These are phyloP conservation scores for Fraxinus latifolia DNA, from an alignment of 305 asterid genomes.

Conservation along the genomic window DNA sequence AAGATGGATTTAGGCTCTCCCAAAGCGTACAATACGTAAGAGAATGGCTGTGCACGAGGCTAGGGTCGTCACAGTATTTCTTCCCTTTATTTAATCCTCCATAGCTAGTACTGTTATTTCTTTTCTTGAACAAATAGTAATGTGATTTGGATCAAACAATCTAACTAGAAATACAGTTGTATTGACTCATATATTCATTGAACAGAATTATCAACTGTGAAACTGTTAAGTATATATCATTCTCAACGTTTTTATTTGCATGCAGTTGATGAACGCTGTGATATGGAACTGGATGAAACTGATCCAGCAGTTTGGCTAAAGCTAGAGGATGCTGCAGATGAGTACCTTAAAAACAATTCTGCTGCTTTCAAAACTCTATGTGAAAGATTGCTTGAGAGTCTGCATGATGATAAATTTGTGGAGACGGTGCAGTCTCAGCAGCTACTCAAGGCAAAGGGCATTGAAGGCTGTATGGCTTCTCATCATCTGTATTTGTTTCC, in stretches of 20 bases:
- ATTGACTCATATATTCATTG: background rate
- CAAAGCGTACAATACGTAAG: background rate
- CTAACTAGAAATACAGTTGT: conserved; percentile 1
- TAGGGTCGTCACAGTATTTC: background rate
- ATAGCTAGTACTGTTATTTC: background rate
- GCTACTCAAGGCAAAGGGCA: conserved; percentile 51
- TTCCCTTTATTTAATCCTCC: conserved; percentile 5
- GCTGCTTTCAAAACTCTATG: conserved; percentile 64
- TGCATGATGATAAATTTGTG: conserved; percentile 62
- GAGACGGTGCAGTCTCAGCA: conserved; percentile 61
- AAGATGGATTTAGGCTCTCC: background rate
- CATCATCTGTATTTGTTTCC: conserved; percentile 19
- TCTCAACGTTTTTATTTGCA: conserved; percentile 21
- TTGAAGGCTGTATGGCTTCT: conserved; percentile 26
- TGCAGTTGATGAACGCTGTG: conserved; percentile 98
- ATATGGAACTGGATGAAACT: conserved; percentile 98
- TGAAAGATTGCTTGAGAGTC: conserved; percentile 77
- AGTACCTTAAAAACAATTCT: conserved; percentile 66
- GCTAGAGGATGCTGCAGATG: conserved; percentile 85
- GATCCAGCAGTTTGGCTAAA: conserved; percentile 88
- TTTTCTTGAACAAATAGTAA: background rate
- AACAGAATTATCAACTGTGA: background rate
- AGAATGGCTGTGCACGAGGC: background rate
- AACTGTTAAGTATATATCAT: background rate
- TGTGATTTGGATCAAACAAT: background rate